These are phyloP conservation scores for Russula abietina DNA, from an alignment of 768 basidiomycete genomes.

Conservation along the genomic window DNA sequence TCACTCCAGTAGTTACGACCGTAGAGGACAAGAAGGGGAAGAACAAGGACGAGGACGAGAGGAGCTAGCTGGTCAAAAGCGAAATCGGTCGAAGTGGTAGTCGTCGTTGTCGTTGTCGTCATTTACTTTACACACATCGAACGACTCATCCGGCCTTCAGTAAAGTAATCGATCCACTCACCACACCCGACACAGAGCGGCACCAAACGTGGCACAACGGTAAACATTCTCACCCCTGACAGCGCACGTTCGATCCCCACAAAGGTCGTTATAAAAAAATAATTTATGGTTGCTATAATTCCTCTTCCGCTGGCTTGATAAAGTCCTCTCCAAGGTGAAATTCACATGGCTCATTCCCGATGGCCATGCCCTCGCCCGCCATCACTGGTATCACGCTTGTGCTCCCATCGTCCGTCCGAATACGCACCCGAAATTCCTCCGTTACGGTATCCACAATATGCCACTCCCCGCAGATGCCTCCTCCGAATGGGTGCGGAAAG, in stretches of 20 bases:
- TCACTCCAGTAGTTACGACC: constrained; percentile 29
- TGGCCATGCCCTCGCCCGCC: constrained; percentile 33
- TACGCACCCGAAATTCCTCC: constrained; percentile 47
- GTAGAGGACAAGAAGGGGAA: constrained; percentile 35
- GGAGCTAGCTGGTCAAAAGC: constrained; percentile 54
- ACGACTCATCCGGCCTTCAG: not conserved
- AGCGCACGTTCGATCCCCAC: not conserved
- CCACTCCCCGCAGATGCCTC: constrained; percentile 57
- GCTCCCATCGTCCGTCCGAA: constrained; percentile 30
- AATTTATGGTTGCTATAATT: not conserved
- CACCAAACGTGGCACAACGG: constrained; percentile 1
- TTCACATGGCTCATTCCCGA: constrained; percentile 33
- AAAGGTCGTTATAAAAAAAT: not conserved
- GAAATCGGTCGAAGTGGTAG: constrained; percentile 20
- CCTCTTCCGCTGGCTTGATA: not conserved
- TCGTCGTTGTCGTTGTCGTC: constrained; percentile 7
- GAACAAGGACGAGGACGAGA: constrained; percentile 45
- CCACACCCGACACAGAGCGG: not conserved
- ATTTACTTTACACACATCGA: constrained; percentile 13
- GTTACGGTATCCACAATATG: constrained; percentile 60
- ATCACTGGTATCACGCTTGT: constrained; percentile 25
- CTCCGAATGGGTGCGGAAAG: constrained; percentile 62
- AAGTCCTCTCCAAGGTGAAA: constrained; percentile 26
- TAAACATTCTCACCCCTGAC: not conserved
- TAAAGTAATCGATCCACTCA: not conserved